Conservation (phyloP, 2,329 filamentous ascomycete genomes). For the Spiromastix sp. region DNA sequence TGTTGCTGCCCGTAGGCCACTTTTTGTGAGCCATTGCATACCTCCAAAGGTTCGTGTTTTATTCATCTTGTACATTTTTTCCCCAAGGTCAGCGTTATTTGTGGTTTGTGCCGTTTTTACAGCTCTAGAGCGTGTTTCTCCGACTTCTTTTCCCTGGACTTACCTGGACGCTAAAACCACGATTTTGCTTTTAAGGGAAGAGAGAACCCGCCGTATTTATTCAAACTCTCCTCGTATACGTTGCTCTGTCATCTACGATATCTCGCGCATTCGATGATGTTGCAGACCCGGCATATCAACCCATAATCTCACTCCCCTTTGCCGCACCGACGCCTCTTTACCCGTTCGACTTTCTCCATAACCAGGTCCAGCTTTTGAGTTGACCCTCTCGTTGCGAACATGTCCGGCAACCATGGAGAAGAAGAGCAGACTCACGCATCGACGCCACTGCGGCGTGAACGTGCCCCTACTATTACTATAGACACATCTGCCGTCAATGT, state of each 20-base stretch:
- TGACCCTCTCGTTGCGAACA: too few species aligned
- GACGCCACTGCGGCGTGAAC: constrained; percentile 29
- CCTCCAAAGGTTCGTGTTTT: neutral
- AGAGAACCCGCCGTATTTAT: too few species aligned
- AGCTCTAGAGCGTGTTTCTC: neutral
- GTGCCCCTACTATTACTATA: constrained; percentile 47
- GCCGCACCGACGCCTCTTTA: too few species aligned
- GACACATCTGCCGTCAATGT: constrained; percentile 44
- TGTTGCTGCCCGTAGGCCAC: neutral
- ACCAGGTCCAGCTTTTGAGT: too few species aligned
- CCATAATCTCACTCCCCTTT: too few species aligned
- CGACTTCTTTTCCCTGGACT: neutral
- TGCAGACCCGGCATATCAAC: too few species aligned
- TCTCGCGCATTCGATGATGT: too few species aligned
- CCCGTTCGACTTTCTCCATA: too few species aligned
- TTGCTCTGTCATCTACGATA: too few species aligned
- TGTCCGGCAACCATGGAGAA: constrained; percentile 14
- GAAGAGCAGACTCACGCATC: constrained; percentile 19
- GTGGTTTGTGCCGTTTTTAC: neutral
- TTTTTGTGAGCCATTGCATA: neutral
- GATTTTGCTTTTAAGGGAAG: too few species aligned
- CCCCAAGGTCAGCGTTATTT: neutral
- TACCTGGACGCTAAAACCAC: too few species aligned
- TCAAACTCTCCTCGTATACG: too few species aligned
- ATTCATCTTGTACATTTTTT: neutral